Conservation (phyloP, 495 filamentous ascomycete genomes). For the Parmelia sp. region DNA sequence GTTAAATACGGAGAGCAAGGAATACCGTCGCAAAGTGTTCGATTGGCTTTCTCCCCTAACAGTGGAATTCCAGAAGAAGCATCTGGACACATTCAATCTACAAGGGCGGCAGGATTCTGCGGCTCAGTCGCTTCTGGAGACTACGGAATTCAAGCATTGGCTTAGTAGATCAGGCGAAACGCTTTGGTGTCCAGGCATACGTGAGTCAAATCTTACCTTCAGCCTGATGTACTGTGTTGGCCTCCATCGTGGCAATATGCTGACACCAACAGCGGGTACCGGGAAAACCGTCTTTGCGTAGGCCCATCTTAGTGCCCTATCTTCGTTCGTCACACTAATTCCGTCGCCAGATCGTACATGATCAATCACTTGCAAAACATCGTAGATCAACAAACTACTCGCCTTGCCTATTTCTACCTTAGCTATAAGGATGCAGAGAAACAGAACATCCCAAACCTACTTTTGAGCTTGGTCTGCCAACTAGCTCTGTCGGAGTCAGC, state of each 20-base stretch:
- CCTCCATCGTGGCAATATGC: background rate
- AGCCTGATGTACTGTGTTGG: background rate
- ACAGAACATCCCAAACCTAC: background rate
- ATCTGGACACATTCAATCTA: background rate
- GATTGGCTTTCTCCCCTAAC: background rate
- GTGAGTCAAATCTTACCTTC: background rate
- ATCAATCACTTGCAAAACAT: background rate
- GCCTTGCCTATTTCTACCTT: background rate
- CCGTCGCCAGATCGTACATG: background rate
- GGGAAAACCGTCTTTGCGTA: background rate
- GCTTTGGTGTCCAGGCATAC: constrained; percentile 1
- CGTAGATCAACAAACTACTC: background rate
- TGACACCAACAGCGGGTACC: background rate
- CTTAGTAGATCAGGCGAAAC: background rate
- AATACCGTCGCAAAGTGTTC: background rate
- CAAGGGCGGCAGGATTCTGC: background rate
- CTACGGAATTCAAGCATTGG: background rate
- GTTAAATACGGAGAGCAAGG: background rate
- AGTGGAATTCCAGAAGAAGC: background rate
- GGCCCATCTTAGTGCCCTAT: background rate
- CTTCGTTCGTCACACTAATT: background rate
- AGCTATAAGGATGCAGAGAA: constrained; percentile 4
- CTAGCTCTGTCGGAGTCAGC: background rate
- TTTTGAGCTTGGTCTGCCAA: background rate
- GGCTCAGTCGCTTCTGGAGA: background rate